These are phyloP conservation scores for Synchytrium microbalum DNA, from an alignment of 371 early-diverging fungal species.

Conservation along the genomic window DNA sequence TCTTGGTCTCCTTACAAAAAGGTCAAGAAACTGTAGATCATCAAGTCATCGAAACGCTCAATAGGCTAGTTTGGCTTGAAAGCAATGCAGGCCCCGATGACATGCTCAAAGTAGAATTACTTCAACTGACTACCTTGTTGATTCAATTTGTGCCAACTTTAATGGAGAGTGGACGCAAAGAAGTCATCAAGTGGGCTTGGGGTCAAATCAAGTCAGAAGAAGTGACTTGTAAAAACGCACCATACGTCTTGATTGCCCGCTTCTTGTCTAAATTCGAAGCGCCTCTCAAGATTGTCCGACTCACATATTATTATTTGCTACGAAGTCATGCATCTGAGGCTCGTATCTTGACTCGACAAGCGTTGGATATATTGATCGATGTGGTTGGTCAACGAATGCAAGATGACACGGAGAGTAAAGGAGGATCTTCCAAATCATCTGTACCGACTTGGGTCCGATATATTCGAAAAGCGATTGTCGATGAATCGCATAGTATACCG, in stretches of 20 bases:
- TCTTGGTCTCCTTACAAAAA: slow-evolving; percentile 54
- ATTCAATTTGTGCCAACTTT: slow-evolving; percentile 72
- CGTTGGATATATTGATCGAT: slow-evolving; percentile 85
- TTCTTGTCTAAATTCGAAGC: slow-evolving; percentile 90
- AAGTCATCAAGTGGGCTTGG: slow-evolving; percentile 94
- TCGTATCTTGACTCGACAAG: slow-evolving; percentile 79
- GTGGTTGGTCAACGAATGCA: slow-evolving; percentile 74
- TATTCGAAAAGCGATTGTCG: slow-evolving; percentile 70
- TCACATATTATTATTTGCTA: slow-evolving; percentile 82
- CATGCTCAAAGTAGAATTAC: slow-evolving; percentile 72
- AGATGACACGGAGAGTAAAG: slow-evolving; percentile 2
- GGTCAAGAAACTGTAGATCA: slow-evolving; percentile 51
- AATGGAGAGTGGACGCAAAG: slow-evolving; percentile 76
- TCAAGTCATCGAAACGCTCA: slow-evolving; percentile 58
- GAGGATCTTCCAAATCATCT: slow-evolving; percentile 18
- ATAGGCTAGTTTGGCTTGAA: slow-evolving; percentile 60
- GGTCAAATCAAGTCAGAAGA: slow-evolving; percentile 83
- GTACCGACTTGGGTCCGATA: slow-evolving; percentile 83
- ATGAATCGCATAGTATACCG: slow-evolving; percentile 79
- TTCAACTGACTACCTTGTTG: slow-evolving; percentile 85
- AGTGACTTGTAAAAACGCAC: slow-evolving; percentile 86
- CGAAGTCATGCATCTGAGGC: slow-evolving; percentile 81
- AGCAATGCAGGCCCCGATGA: slow-evolving; percentile 47
- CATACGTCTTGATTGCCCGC: slow-evolving; percentile 83
- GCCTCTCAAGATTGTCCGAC: slow-evolving; percentile 82